phyloP scores from a whole-genome alignment of 192 early-diverging fungal genomes.

The Coemansia sp. region DNA sequence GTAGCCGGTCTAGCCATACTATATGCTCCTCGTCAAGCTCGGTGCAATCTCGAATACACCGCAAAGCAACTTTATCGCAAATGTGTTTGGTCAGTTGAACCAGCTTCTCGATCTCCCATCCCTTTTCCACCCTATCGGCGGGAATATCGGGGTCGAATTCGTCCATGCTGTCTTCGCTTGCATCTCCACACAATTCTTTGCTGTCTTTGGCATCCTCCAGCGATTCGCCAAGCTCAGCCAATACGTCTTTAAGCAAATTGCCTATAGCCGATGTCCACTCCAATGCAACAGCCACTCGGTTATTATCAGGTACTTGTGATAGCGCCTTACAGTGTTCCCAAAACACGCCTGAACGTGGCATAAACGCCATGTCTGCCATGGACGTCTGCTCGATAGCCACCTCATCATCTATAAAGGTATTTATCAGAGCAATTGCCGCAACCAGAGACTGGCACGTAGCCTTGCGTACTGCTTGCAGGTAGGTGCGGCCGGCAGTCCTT shows the following conservation, averaged over 20 bases:
- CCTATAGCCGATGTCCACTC: slow-evolving; percentile 23
- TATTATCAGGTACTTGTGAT: slow-evolving; percentile 40
- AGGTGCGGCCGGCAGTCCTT: slow-evolving; percentile 34
- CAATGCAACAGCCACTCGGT: slow-evolving; percentile 23
- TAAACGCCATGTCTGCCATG: slow-evolving; percentile 30
- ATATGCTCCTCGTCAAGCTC: slow-evolving; percentile 32
- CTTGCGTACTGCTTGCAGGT: slow-evolving; percentile 31
- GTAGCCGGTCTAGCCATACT: slow-evolving; percentile 45
- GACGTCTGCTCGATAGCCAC: slow-evolving; percentile 23
- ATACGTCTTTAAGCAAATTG: slow-evolving; percentile 35
- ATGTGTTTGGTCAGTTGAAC: slow-evolving; percentile 22
- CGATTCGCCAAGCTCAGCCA: slow-evolving; percentile 33
- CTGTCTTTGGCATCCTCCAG: slow-evolving; percentile 2
- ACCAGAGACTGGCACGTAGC: slow-evolving; percentile 31
- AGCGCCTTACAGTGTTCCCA: slow-evolving; percentile 51
- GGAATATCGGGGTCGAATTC: slow-evolving; percentile 44
- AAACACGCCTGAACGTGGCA: slow-evolving; percentile 34
- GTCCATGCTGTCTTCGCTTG: slow-evolving; percentile 42
- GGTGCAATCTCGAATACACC: slow-evolving; percentile 48
- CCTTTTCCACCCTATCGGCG: slow-evolving; percentile 26
- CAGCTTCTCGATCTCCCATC: slow-evolving; percentile 24
- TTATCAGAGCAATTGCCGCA: slow-evolving; percentile 26
- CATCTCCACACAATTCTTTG: not conserved
- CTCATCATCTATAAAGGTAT: slow-evolving; percentile 42
- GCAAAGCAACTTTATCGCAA: slow-evolving; percentile 41